Conservation (phyloP, 2,329 filamentous ascomycete genomes). For the Colletotrichum musae region DNA sequence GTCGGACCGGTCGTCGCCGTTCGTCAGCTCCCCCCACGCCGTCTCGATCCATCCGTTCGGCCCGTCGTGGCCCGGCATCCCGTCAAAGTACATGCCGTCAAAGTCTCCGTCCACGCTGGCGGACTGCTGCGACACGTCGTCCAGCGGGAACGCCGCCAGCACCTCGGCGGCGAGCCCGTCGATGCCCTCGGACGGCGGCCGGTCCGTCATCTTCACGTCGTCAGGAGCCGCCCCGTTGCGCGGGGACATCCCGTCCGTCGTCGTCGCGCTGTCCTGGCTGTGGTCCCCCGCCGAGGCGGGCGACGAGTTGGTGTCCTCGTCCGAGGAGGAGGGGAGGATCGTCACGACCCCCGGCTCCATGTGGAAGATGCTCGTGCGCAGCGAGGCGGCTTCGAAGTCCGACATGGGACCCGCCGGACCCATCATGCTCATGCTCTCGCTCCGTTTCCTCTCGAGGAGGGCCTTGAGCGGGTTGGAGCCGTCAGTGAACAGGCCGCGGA, state of each 20-base stretch:
- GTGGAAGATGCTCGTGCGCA: conserved; percentile 34
- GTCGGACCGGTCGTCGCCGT: conserved; percentile 49
- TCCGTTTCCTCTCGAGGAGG: conserved; percentile 48
- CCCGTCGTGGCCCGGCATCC: conserved; percentile 47
- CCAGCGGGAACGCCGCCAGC: conserved; percentile 51
- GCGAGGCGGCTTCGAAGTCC: conserved; percentile 34
- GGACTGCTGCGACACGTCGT: conserved; percentile 42
- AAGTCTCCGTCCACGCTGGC: conserved; percentile 44
- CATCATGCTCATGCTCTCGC: conserved; percentile 11
- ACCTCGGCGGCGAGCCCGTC: conserved; percentile 50
- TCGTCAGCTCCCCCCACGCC: conserved; percentile 51
- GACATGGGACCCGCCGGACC: conserved; percentile 6
- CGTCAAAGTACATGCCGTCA: conserved; percentile 48
- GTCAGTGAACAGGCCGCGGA: conserved; percentile 54
- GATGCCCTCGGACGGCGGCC: conserved; percentile 47
- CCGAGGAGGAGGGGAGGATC: conserved; percentile 41
- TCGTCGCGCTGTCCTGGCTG: conserved; percentile 22
- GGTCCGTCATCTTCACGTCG: conserved; percentile 37
- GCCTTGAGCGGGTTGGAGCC: conserved; percentile 54
- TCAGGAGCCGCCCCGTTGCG: conserved; percentile 19
- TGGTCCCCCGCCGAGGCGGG: conserved; percentile 28
- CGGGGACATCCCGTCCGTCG: conserved; percentile 31
- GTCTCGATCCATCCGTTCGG: conserved; percentile 55
- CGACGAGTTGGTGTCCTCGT: conserved; percentile 42
- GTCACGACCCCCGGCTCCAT: conserved; percentile 34